Evolutionary conservation across 306 rosid genomes (phyloP).

Genomic region (Trifolium dubium): DNA sequence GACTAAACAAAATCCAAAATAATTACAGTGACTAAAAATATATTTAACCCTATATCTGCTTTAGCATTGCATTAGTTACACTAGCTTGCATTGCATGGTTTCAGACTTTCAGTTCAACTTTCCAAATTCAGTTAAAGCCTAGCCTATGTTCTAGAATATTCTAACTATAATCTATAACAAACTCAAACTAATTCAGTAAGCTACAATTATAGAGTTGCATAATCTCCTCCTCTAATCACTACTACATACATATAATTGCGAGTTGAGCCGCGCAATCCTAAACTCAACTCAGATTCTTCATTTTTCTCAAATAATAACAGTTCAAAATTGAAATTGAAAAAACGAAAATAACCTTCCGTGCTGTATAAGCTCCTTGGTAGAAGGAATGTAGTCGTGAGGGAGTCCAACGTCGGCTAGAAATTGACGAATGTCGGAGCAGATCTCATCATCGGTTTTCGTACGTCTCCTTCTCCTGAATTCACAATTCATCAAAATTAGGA

Average conservation of each 20-base stretch:
- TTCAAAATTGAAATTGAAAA: not conserved
- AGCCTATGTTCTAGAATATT: not conserved
- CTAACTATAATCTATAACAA: not conserved
- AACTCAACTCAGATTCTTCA: not conserved
- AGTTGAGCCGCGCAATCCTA: not conserved
- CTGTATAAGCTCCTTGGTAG: conserved; percentile 71
- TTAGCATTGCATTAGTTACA: not conserved
- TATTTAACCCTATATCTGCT: not conserved
- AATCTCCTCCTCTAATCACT: not conserved
- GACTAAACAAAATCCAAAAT: not conserved
- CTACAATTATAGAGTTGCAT: not conserved
- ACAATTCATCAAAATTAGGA: not conserved
- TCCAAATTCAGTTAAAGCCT: no score
- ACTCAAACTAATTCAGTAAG: not conserved
- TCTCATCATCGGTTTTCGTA: conserved; percentile 75
- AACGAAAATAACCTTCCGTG: conserved; percentile 69
- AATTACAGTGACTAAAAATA: not conserved
- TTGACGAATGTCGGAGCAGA: conserved; percentile 68
- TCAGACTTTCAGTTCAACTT: no score
- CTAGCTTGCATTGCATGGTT: not conserved
- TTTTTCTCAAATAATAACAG: not conserved
- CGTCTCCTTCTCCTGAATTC: conserved; percentile 55
- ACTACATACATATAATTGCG: no score
- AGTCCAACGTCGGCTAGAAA: conserved; percentile 65
- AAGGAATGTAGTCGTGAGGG: conserved; percentile 71